These are phyloP conservation scores for Myxozyma lipomycoides DNA, from an alignment of 805 yeast species.

Conservation along the genomic window DNA sequence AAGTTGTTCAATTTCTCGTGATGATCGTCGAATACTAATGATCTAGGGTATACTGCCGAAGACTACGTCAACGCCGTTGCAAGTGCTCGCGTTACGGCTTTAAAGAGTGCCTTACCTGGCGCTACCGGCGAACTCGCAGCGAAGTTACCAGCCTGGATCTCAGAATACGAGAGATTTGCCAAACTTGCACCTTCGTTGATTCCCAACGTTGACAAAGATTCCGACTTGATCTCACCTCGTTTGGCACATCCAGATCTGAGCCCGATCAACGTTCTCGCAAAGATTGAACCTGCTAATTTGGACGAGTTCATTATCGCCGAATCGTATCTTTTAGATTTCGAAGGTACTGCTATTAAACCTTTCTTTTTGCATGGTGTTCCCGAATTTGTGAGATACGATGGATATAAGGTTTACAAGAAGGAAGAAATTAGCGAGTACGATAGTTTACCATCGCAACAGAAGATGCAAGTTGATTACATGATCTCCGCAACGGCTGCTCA, in stretches of 20 bases:
- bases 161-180: conserved; percentile 59
- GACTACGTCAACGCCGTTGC: conserved; percentile 65
- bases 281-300: conserved; percentile 32
- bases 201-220: conserved; percentile 45
- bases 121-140: conserved; percentile 40
- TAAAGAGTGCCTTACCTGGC: conserved; percentile 50
- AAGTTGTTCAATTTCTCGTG: conserved; percentile 19
- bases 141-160: conserved; percentile 25
- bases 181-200: conserved; percentile 57
- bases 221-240: conserved; percentile 67
- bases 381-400: conserved; percentile 77
- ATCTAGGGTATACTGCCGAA: conserved; percentile 43
- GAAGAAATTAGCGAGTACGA: conserved; percentile 72
- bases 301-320: conserved; percentile 11
- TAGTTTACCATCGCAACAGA: conserved; percentile 63
- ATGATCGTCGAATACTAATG: background rate
- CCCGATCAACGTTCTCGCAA: conserved; percentile 74
- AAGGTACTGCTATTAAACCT: conserved; percentile 76
- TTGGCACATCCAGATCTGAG: conserved; percentile 79
- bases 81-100: conserved; percentile 59
- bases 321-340: conserved; percentile 71
- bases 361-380: conserved; percentile 76
- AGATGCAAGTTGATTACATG: conserved; percentile 80
- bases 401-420: conserved; percentile 77
- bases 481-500: conserved; percentile 88